Base-by-base conservation (phyloP, 352 stramenopile species). In the Globisporangium takayamanum region DNA sequence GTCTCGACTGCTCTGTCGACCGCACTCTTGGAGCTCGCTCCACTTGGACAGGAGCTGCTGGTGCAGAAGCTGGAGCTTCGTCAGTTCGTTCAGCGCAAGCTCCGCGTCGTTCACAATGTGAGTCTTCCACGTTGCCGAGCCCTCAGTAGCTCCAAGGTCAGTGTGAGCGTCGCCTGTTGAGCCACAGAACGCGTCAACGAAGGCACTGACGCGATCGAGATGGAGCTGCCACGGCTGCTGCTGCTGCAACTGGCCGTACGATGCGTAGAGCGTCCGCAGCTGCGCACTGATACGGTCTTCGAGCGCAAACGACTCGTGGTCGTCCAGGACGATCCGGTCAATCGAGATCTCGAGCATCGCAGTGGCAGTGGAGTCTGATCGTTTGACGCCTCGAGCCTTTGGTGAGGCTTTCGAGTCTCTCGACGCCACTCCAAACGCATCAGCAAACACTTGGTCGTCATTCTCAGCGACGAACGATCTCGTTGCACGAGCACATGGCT, bases 231-330 rank as follows among this genome's bases (percentile, higher is more conserved):
- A 90, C 14, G 69, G 69, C 56, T 87, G 72, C 26, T 69, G 59
- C 60, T 78, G 70, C 28, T 91, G 63, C 30, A 84, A 60, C 28
- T 72, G 61, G 26, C 59, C 67, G 55, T 94, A 94, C 1, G 76
- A 72, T 2, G 62, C 58, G 37, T 83, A 81, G 6, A 90, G 62
- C 26, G 72, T 70, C 8, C 76, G 74, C 8, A 96, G 49, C 59
- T 91, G 76, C 14, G 77, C 71, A 22, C 70, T 61, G n/a, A 93
- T 51, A 47, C 81, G 71, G 41, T 95, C 88, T 26, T 74, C 71
- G 1, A 89, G 60, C 25, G 70, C 60, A 56, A 95, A 94, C 5
- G 66, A 62, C 3, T 56, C 69, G 59, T 96, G 81, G 53, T 96
- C 88, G 39, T 94, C 79, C 16, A 96, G 69, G 28, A 87, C 73